A percentile compares a stretch with the other conserved stretches of the same genome.
Evolutionary conservation across 2,329 filamentous ascomycete genomes (phyloP).

Genomic region (Triangularia verruculosa): DNA sequence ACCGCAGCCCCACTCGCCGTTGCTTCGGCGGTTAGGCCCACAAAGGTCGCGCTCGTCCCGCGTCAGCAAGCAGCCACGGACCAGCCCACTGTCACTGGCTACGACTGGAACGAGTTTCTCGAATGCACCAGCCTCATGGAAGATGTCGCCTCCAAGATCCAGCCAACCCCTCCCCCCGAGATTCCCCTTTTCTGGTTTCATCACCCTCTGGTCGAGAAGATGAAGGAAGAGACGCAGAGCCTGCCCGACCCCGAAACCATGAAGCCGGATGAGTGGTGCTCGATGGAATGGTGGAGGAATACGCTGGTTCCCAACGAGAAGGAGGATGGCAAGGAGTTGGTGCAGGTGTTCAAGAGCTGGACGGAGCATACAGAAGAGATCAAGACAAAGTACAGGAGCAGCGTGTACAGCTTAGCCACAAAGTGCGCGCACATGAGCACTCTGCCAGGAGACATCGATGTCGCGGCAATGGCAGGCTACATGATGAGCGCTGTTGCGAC

Average conservation of each 20-base stretch:
- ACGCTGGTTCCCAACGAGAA: too few relatives aligned
- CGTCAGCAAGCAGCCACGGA: not conserved
- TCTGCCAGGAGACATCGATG: not conserved
- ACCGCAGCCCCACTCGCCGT: not conserved
- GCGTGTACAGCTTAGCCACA: too few relatives aligned
- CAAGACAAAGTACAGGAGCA: too few relatives aligned
- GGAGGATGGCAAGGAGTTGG: too few relatives aligned
- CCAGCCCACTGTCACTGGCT: not conserved
- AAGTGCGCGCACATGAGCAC: not conserved
- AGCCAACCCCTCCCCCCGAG: not conserved
- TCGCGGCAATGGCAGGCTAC: not conserved
- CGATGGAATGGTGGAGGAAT: too few relatives aligned
- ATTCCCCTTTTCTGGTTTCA: not conserved
- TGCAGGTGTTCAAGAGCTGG: too few relatives aligned
- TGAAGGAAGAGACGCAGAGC: too few relatives aligned
- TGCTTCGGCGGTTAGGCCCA: not conserved
- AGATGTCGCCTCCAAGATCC: not conserved
- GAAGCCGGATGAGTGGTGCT: too few relatives aligned
- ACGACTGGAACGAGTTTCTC: not conserved
- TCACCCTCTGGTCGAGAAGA: not conserved
- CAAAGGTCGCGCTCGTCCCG: not conserved
- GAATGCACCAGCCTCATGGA: not conserved
- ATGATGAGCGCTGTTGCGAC: not conserved
- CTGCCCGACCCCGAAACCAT: too few relatives aligned
- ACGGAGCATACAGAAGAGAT: too few relatives aligned